phyloP scores from a whole-genome alignment of 1,284 basidiomycete species.

The Inonotus obliquus region DNA sequence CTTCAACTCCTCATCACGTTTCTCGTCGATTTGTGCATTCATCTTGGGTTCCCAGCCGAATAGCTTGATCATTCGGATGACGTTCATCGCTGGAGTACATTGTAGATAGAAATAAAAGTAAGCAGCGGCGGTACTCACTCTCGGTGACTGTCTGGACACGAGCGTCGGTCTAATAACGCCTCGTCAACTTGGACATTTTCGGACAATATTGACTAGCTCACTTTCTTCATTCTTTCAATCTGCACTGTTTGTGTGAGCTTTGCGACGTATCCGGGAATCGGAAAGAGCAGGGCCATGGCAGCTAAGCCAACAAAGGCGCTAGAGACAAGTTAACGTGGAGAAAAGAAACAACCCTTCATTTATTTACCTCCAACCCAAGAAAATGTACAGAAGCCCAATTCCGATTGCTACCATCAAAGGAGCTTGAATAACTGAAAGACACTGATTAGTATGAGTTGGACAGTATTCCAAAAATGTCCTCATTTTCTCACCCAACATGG shows the following conservation, averaged over 20 bases:
- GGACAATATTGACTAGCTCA: constrained; percentile 22
- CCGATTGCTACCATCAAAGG: constrained; percentile 42
- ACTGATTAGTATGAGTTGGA: neutral
- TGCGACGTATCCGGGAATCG: constrained; percentile 32
- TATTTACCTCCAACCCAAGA: constrained; percentile 38
- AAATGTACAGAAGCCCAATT: constrained; percentile 38
- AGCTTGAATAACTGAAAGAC: constrained; percentile 30
- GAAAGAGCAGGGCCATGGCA: constrained; percentile 34
- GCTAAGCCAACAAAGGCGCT: constrained; percentile 46
- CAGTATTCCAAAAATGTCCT: neutral
- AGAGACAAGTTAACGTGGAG: neutral
- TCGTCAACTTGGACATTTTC: constrained; percentile 26
- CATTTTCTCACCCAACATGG: constrained; percentile 27
- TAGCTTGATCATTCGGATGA: constrained; percentile 63
- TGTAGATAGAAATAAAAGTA: constrained; percentile 1
- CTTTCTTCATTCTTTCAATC: constrained; percentile 27
- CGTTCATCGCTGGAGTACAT: constrained; percentile 31
- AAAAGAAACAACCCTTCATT: neutral
- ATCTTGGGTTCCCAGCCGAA: constrained; percentile 65
- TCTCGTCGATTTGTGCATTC: constrained; percentile 43
- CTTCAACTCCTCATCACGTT: constrained; percentile 38
- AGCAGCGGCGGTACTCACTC: constrained; percentile 27
- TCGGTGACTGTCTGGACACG: constrained; percentile 48
- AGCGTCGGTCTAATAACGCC: constrained; percentile 37
- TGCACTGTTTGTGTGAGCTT: constrained; percentile 24